These are phyloP conservation scores for Jatropha curcas DNA, from an alignment of 345 rosid species.

Conservation along the genomic window DNA sequence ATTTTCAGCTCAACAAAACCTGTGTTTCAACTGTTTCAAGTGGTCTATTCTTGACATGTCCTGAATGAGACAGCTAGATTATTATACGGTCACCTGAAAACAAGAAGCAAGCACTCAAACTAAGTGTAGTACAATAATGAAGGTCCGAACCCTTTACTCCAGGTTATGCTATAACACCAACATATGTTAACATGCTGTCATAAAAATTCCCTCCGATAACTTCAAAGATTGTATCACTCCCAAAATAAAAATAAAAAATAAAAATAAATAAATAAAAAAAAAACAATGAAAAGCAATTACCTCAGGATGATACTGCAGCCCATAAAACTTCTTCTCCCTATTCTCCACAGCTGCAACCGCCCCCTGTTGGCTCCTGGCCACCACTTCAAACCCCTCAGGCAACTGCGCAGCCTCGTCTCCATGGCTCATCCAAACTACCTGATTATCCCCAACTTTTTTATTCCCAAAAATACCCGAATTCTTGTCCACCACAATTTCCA, in stretches of 20 bases:
- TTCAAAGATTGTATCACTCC: not conserved
- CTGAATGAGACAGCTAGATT: not conserved
- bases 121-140: too few relatives aligned
- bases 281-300: conserved; percentile 31
- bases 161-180: not conserved
- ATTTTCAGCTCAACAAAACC: not conserved
- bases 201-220: not conserved
- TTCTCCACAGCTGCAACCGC: conserved; percentile 79
- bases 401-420: conserved; percentile 79
- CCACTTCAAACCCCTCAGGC: conserved; percentile 77
- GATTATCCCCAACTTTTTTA: conserved; percentile 60
- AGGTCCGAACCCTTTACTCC: not conserved
- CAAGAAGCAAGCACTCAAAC: not conserved
- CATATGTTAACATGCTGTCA: not conserved
- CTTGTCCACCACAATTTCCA: conserved; percentile 75
- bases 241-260: not conserved
- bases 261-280: not conserved
- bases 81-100: too few relatives aligned
- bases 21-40: not conserved
- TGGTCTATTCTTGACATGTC: too few relatives aligned
- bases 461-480: conserved; percentile 60
- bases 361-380: conserved; percentile 76
- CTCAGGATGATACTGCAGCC: conserved; percentile 97
- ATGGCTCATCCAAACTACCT: conserved; percentile 98
- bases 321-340: conserved; percentile 60